These are phyloP conservation scores for Vinca major DNA, from an alignment of 305 asterid genomes.

Conservation along the genomic window DNA sequence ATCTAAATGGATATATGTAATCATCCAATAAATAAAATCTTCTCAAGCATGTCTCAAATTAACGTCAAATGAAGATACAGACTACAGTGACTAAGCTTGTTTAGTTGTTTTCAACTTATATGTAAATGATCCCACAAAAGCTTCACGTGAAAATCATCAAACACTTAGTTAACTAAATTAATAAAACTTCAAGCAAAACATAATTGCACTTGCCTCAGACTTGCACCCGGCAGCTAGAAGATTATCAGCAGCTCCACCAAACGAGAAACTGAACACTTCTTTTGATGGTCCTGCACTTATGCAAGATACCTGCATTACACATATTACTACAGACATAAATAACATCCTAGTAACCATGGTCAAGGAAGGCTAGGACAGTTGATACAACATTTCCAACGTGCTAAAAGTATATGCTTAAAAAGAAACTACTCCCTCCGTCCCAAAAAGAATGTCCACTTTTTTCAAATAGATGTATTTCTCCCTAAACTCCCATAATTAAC, in stretches of 20 bases:
- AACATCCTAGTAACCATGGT: not conserved
- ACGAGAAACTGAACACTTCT: slow-evolving; percentile 81
- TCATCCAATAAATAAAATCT: too few species aligned
- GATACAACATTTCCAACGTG: too few species aligned
- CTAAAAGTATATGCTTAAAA: too few species aligned
- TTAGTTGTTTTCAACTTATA: not conserved
- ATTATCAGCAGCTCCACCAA: slow-evolving; percentile 68
- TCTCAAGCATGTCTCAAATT: too few species aligned
- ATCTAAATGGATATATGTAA: too few species aligned
- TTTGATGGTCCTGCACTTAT: slow-evolving; percentile 53
- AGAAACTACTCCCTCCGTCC: too few species aligned
- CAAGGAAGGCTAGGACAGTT: too few species aligned
- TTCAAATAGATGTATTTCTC: too few species aligned
- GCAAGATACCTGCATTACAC: slow-evolving; percentile 49
- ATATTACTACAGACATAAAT: not conserved
- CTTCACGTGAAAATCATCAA: not conserved
- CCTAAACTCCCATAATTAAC: too few species aligned
- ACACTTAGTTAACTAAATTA: not conserved
- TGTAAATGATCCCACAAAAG: not conserved
- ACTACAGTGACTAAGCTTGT: not conserved
- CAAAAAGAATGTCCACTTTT: too few species aligned
- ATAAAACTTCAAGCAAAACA: not conserved
- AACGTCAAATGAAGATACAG: not conserved
- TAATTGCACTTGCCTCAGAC: slow-evolving; percentile 41
- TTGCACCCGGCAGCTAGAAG: slow-evolving; percentile 82